Conservation (phyloP, 768 basidiomycete genomes). For the Dacryopinax primogenitus region DNA sequence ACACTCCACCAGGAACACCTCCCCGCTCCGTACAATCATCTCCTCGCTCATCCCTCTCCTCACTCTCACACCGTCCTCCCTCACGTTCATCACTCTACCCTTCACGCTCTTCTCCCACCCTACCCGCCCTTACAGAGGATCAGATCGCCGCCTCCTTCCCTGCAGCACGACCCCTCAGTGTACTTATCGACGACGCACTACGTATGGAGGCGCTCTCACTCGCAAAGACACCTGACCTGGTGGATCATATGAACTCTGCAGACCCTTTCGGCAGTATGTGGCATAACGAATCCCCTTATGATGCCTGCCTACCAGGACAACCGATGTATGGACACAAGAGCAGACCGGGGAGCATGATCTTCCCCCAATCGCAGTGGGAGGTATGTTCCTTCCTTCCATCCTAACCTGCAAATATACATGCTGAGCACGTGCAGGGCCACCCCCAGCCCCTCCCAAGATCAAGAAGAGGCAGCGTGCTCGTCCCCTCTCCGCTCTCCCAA, state of each 20-base stretch:
- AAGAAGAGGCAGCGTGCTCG: neutral
- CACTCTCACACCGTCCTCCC: neutral
- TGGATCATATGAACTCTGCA: neutral
- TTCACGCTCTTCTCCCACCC: neutral
- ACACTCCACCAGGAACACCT: neutral
- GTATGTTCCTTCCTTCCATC: neutral
- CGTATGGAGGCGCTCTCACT: neutral
- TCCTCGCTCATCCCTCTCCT: conserved; percentile 1
- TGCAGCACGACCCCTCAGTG: neutral
- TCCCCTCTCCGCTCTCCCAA: neutral
- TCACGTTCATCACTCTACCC: neutral
- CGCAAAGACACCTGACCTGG: neutral
- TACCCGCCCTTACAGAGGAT: conserved; percentile 2
- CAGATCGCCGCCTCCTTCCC: neutral
- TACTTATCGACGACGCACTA: neutral
- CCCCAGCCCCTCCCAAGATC: neutral
- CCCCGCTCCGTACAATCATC: neutral
- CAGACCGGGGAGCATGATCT: conserved; percentile 1
- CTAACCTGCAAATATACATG: neutral
- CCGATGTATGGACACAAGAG: neutral
- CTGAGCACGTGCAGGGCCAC: neutral
- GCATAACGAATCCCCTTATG: conserved; percentile 3
- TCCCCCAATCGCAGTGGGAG: neutral
- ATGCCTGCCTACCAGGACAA: neutral
- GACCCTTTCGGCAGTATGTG: neutral